A percentile compares a stretch with the other conserved stretches of the same genome.
phyloP scores from a whole-genome alignment of 257 asterid genomes.

The Nicotiana tomentosiformis region DNA sequence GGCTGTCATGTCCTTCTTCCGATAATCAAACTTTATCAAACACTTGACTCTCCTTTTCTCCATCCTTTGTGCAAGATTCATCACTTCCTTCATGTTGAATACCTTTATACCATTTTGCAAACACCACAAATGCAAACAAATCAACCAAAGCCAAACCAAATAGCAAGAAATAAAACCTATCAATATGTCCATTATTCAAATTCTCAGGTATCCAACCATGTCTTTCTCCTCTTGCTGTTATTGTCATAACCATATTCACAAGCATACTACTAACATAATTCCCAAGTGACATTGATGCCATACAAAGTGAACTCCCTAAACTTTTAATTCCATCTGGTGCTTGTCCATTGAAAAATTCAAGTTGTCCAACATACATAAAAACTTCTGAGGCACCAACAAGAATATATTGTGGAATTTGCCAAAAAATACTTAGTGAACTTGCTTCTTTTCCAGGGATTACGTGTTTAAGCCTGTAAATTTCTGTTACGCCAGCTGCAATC shows the following conservation, averaged over 20 bases:
- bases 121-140: constrained; percentile 35
- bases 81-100: constrained; percentile 13
- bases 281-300: constrained; percentile 77
- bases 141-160: constrained; percentile 42
- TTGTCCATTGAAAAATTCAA: constrained; percentile 68
- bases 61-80: background rate
- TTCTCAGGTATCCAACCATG: constrained; percentile 74
- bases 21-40: constrained; percentile 24
- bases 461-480: constrained; percentile 33
- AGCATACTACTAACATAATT: constrained; percentile 65
- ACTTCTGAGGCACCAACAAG: constrained; percentile 83
- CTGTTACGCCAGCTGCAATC: constrained; percentile 60
- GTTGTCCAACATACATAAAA: constrained; percentile 74
- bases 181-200: constrained; percentile 54
- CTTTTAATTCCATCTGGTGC: constrained; percentile 87
- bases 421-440: constrained; percentile 48
- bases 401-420: constrained; percentile 74
- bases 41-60: background rate
- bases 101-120: constrained; percentile 55
- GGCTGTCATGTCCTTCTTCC: rapidly evolving
- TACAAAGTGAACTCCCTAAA: constrained; percentile 69
- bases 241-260: constrained; percentile 52
- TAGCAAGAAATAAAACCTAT: constrained; percentile 55
- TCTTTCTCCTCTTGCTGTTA: constrained; percentile 28
- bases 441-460: constrained; percentile 22